Base-by-base conservation (phyloP, 2,329 filamentous ascomycete species). In the Bipolaris oryzae region DNA sequence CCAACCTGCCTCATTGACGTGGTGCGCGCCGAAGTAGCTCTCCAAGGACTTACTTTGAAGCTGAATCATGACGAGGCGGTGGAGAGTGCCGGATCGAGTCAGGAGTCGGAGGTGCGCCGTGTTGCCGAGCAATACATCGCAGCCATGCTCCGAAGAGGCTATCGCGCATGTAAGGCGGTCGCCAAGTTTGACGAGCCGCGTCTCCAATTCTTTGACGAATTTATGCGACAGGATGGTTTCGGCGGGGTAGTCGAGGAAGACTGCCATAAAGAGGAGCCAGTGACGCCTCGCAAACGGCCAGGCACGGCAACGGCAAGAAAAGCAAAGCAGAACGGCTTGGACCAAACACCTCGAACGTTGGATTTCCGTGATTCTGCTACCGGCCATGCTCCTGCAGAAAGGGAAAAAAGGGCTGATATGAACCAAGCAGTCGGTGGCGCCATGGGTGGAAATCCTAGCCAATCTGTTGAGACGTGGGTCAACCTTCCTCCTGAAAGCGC, bases 181-280 rank as follows among this genome's bases (percentile, higher is more conserved):
- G 25, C 46, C 15, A 60, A 60, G 39, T 42, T 57, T 21, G 57
- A 53, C 18, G 52, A 58, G 16, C 53, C 57, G 15, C 48, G 49
- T 16, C 41, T 60, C 39, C 53, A 57, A 25, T 60, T 60, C n/a
- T 57, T 57, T 25, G 49, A 57, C 11, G 28, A 50, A 10, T 60
- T 60, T 38, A 53, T 60, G 49, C 48, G 46, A 20, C 34, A 60
- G 28, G 53, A 57, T n/a, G 50, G 53, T 6, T 53, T 60, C 25
- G 57, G 53, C 7, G 50, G 53, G 18, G 44, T 56, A 10, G n/a
- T n/a, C n/a, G 45, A 44, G 13, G 49, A 56, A n/a, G 21, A 28
- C 39, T 16, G 25, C 28, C 31, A 47, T 5, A 35, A 52, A 31
- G 53, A 38, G 2, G 41, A 52, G 49, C 31, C 5, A 25, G 16